Evolutionary conservation across 2,329 filamentous ascomycete species (phyloP), one percentile per base, ranked within the genome.

Genomic region (Penicillium sp.): DNA sequence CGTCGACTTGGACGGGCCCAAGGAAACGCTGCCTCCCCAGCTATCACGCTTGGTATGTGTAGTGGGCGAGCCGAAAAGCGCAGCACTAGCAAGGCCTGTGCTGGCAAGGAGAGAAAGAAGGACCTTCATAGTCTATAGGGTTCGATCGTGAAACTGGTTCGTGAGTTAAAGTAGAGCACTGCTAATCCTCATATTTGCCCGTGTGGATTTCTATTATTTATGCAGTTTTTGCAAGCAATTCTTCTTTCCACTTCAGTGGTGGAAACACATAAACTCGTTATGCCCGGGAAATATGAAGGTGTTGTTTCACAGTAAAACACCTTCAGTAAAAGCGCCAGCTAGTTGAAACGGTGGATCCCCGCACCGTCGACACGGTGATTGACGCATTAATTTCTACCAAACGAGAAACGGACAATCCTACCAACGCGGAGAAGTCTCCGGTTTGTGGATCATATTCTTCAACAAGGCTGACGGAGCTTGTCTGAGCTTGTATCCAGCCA

Each of bases 21-120:
- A 73, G 9, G 76, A 79, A 9, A 79, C 73, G 24, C 73, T 72
- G 17, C 76, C 76, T 35, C 77, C 78, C 77, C 77, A 79, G 35
- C 63, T 71, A 47, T 79, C 77, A 28, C 70, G 64, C 56, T 71
- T 72, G 55, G 53, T 56, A 9, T 65, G 50, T n/a, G 64, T 61
- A 10, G 69, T 33, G 0, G 45, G 45, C 17, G 45, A 50, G 26
- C 26, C 45, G 17, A 50, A 33, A 9, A 50, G 15, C 2, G 45
- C 45, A 19, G 45, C 45, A n/a, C 26, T 33, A 17, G 26, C 45
- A 28, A 50, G 45, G 5, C 45, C 45, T 10, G 45, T 19, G 45
- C 45, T 33, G 26, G 26, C 12, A 15, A 50, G 26, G 17, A 50
- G 26, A 50, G 45, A 3, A 33, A 50, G 26, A 30, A 50, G 45